Percentiles rank a stretch among this genome's conserved stretches.
Conservation (phyloP, 2,329 filamentous ascomycete genomes). For the Rutstroemia sp. region DNA sequence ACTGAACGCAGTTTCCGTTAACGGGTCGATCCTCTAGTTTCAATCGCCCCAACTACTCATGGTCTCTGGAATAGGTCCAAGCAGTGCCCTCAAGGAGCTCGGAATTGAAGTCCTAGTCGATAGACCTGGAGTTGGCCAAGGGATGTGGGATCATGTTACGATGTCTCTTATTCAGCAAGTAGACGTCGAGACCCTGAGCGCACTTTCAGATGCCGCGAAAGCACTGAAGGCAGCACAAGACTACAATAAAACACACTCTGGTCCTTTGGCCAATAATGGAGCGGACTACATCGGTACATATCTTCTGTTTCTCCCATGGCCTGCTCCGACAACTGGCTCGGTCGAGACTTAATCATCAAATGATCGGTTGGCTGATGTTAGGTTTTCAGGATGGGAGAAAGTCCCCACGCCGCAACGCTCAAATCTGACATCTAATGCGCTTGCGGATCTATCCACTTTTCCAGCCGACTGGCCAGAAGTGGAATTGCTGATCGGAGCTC, state of each 20-base stretch:
- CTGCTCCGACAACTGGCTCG: too few species aligned
- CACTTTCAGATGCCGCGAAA: not conserved
- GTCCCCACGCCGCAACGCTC: not conserved
- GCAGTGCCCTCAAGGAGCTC: not conserved
- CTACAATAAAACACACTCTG: not conserved
- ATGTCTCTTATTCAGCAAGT: not conserved
- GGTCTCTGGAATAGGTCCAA: not conserved
- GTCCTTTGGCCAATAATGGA: not conserved
- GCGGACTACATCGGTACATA: not conserved
- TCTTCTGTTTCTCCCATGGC: too few species aligned
- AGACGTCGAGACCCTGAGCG: not conserved
- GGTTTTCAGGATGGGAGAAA: slow-evolving; percentile 12
- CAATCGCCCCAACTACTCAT: slow-evolving; percentile 5
- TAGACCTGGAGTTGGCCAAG: not conserved
- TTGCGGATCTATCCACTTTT: slow-evolving; percentile 31
- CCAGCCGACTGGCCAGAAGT: slow-evolving; percentile 16
- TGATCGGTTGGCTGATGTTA: not conserved
- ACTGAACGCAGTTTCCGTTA: too few species aligned
- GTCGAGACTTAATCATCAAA: not conserved
- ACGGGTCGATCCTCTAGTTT: not conserved
- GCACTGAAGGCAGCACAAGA: not conserved
- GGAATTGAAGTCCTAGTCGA: not conserved
- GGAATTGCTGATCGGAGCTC: not conserved
- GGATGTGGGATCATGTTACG: not conserved
- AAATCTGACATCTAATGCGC: slow-evolving; percentile 32